Evolutionary conservation across 352 stramenopile genomes (phyloP).

Genomic region (Pythium sukuiense): DNA sequence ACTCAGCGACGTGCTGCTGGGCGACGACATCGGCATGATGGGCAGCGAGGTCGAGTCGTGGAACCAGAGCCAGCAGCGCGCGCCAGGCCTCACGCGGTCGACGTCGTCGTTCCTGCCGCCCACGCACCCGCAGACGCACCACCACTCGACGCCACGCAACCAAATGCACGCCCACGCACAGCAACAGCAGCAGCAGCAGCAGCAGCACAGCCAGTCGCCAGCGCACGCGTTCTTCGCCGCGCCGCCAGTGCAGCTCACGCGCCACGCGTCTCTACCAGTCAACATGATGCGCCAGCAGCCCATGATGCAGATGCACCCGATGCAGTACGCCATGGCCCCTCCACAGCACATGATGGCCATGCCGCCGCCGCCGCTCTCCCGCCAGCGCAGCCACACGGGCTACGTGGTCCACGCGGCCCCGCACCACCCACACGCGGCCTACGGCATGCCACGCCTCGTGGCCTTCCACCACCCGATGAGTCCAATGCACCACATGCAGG

Average conservation of each 20-base stretch:
- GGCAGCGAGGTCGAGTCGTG: conserved; percentile 62
- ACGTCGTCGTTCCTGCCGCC: conserved; percentile 25
- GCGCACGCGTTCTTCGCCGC: conserved; percentile 36
- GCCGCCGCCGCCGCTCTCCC: conserved; percentile 40
- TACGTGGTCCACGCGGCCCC: conserved; percentile 50
- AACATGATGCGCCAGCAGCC: conserved; percentile 41
- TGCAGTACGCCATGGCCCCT: conserved; percentile 36
- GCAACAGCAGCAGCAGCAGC: conserved; percentile 22
- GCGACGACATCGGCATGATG: conserved; percentile 68
- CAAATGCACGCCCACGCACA: conserved; percentile 30
- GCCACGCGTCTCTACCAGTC: conserved; percentile 66
- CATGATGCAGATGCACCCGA: conserved; percentile 32
- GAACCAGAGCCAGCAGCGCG: conserved; percentile 17
- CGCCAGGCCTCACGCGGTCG: conserved; percentile 16
- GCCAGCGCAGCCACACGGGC: conserved; percentile 61
- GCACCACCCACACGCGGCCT: conserved; percentile 26
- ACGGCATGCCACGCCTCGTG: conserved; percentile 25
- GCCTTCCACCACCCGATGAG: conserved; percentile 26
- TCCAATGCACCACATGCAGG: conserved; percentile 23
- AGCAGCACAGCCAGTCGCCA: conserved; percentile 15
- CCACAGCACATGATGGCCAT: conserved; percentile 26
- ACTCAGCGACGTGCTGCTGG: conserved; percentile 56
- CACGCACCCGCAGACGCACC: conserved; percentile 15
- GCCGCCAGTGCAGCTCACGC: conserved; percentile 59
- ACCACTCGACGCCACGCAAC: conserved; percentile 29